Conservation (phyloP, 352 stramenopile species). For the Phytophthora quininea region DNA sequence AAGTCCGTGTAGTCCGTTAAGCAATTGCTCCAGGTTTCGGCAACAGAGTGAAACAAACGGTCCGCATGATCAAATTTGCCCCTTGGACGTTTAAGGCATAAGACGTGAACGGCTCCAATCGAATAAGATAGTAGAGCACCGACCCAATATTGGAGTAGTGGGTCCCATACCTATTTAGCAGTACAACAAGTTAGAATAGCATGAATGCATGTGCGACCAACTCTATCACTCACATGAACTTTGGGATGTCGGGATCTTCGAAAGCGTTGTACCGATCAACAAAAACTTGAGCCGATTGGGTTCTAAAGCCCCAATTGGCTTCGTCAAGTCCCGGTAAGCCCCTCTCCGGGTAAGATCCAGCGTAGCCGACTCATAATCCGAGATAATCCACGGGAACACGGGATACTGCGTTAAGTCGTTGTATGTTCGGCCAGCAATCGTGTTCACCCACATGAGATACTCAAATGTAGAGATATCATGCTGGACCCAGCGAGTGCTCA, state of each 20-base stretch:
- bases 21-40: conserved; percentile 90
- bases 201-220: too few species aligned
- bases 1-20: conserved; percentile 91
- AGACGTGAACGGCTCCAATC: conserved; percentile 98
- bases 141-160: conserved; percentile 94
- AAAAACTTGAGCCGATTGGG: conserved; percentile 91
- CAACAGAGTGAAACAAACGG: conserved; percentile 92
- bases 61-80: conserved; percentile 95
- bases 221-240: conserved; percentile 74
- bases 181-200: conserved; percentile 4
- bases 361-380: conserved; percentile 82
- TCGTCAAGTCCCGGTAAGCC: conserved; percentile 96
- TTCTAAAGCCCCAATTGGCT: conserved; percentile 98
- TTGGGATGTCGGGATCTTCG: conserved; percentile 87
- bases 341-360: conserved; percentile 71
- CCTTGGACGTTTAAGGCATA: conserved; percentile 95
- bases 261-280: conserved; percentile 94
- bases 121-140: conserved; percentile 98
- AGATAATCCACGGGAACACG: conserved; percentile 92
- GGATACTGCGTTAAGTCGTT: conserved; percentile 97
- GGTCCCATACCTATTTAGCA: conserved; percentile 77
- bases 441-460: conserved; percentile 94
- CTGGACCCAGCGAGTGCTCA: conserved; percentile 75
- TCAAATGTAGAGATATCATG: conserved; percentile 97
- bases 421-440: conserved; percentile 86